Percentiles rank a stretch among this genome's conserved stretches.
Evolutionary conservation across 2,329 filamentous ascomycete genomes (phyloP).

Genomic region (Diaporthe aspalathi): DNA sequence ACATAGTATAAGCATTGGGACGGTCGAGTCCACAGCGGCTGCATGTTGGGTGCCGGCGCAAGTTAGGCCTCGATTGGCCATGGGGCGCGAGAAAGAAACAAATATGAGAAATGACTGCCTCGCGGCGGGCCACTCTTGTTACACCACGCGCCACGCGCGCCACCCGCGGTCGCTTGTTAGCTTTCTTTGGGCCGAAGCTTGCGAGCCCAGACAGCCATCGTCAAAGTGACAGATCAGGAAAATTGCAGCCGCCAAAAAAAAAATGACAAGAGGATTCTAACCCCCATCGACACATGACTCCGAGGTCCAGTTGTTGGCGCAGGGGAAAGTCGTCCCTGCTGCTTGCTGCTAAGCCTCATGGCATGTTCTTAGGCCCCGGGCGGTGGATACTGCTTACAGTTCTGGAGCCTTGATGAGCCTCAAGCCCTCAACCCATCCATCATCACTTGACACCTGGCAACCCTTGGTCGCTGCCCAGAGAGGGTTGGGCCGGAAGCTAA

Average conservation of each 20-base stretch:
- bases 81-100: neutral
- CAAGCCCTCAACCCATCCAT: neutral
- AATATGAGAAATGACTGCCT: slow-evolving; percentile 15
- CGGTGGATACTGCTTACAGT: neutral
- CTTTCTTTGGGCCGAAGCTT: neutral
- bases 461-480: neutral
- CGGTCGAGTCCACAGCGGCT: slow-evolving; percentile 6
- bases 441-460: slow-evolving; percentile 9
- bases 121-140: neutral
- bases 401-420: too few species aligned
- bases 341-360: too few species aligned
- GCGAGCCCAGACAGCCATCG: slow-evolving; percentile 1
- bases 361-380: neutral
- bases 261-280: neutral
- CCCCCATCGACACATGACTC: neutral
- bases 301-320: neutral
- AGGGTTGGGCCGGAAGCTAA: slow-evolving; percentile 6
- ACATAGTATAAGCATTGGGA: neutral
- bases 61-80: slow-evolving; percentile 17
- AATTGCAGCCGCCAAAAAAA: too few species aligned
- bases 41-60: neutral
- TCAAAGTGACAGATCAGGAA: neutral
- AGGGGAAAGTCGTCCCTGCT: neutral
- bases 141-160: slow-evolving; percentile 16
- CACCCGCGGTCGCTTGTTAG: neutral